Percentiles rank a stretch among this genome's conserved stretches.
Conservation (phyloP, 2,329 filamentous ascomycete genomes). For the Sporothrix humicola region DNA sequence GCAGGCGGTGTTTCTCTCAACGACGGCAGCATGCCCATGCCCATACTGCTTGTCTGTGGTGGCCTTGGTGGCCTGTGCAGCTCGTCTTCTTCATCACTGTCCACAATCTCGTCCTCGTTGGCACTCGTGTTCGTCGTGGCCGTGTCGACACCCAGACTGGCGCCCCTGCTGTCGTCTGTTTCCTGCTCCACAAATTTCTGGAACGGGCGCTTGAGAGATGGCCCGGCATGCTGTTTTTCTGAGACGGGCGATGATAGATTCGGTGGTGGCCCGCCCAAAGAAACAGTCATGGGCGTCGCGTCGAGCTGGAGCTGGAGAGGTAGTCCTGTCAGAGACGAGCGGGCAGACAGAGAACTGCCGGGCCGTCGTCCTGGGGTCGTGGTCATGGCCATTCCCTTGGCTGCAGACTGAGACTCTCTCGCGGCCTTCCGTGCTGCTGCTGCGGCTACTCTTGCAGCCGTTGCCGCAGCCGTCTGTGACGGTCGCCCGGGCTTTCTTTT, state of each 20-base stretch:
- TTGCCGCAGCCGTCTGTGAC: conserved; percentile 9
- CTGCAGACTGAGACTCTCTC: not conserved
- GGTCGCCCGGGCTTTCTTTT: not conserved
- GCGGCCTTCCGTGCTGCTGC: not conserved
- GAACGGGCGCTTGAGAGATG: conserved; percentile 29
- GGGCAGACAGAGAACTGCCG: not conserved
- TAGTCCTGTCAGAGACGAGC: not conserved
- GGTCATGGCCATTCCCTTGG: not conserved
- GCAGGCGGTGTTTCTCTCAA: not conserved
- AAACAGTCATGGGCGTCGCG: not conserved
- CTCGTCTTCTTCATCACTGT: conserved; percentile 11
- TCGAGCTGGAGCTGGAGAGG: conserved; percentile 26
- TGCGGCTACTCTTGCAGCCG: not conserved
- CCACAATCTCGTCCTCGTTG: not conserved
- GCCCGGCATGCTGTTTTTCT: conserved; percentile 31
- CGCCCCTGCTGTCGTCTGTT: not conserved
- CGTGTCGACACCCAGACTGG: not conserved
- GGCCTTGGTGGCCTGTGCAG: not conserved
- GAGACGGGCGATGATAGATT: not conserved
- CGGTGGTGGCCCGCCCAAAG: not conserved
- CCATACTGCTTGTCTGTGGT: not conserved
- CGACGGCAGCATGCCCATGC: conserved; percentile 3
- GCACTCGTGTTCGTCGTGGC: conserved; percentile 20
- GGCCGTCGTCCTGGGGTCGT: not conserved
- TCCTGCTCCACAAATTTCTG: conserved; percentile 8